A percentile compares a stretch with the other conserved stretches of the same genome.
These are phyloP conservation scores for Basipetospora chlamydospora DNA, from an alignment of 2,329 filamentous ascomycete genomes.

Conservation along the genomic window DNA sequence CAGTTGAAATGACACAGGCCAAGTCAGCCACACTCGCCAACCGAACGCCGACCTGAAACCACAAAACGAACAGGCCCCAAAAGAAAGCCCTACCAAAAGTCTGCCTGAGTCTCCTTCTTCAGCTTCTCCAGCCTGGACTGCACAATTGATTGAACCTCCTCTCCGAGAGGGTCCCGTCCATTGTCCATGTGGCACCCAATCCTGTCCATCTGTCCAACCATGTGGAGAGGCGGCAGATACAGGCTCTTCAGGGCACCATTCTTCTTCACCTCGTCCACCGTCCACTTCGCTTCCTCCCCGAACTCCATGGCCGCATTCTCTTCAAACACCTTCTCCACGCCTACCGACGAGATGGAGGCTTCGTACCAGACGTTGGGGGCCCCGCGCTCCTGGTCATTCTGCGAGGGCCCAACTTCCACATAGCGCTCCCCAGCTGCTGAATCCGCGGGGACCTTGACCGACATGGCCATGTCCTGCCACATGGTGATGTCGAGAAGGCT, in stretches of 20 bases:
- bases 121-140: neutral
- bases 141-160: neutral
- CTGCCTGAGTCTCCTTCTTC: neutral
- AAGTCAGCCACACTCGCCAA: too few relatives aligned
- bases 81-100: neutral
- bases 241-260: constrained; percentile 14
- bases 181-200: constrained; percentile 17
- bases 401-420: neutral
- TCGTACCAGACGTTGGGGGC: constrained; percentile 5
- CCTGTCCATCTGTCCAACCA: constrained; percentile 18
- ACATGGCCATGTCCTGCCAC: constrained; percentile 1
- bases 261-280: constrained; percentile 9
- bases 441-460: neutral
- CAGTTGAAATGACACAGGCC: too few relatives aligned
- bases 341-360: neutral
- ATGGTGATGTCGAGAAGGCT: neutral
- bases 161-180: neutral
- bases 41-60: too few relatives aligned
- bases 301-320: constrained; percentile 14
- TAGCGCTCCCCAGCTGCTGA: neutral
- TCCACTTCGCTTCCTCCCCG: constrained; percentile 15
- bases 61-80: neutral
- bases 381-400: neutral
- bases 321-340: constrained; percentile 9
- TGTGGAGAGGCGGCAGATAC: constrained; percentile 14